Evolutionary conservation across 192 early-diverging fungal genomes (phyloP), one percentile per base, ranked within the genome.

Genomic region (Mortierella alpina): DNA sequence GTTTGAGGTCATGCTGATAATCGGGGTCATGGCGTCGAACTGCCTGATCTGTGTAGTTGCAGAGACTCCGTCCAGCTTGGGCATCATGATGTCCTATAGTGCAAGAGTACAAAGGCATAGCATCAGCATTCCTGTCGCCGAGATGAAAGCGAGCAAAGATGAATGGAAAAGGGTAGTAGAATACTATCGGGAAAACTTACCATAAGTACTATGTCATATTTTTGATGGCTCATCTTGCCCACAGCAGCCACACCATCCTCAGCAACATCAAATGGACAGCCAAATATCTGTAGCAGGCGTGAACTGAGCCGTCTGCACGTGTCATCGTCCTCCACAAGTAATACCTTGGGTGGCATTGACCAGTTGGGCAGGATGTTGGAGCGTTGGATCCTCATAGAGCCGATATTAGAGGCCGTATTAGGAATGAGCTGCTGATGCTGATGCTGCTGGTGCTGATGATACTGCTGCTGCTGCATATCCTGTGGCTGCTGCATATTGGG

Each of bases 171-270:
- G 48, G 23, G 54, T 42, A 59, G 17, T 13, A 70, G 39, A 22
- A 51, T 7, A 10, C 12, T n/a, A 44, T 18, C 7, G 50, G 18
- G 15, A 14, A 6, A 39, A 14, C 55, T 70, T 84, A 88, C 87
- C 92, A 93, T 92, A 9, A 93, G 74, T 17, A 94, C 87, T 44
- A 94, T 70, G 59, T 94, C 93, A 57, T 93, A 94, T 71, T 89
- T 92, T 58, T 84, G 84, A 7, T 84, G 45, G 42, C 83, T 83
- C 73, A 88, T 83, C 63, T 92, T 90, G 4, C 83, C 84, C 13
- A 94, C 77, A 14, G 92, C 93, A 39, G 89, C 88, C 6, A 90
- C 63, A 2, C 93, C 93, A 82, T 93, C 92, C 14, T 83, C 79
- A 9, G 90, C 93, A 7, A 91, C 74, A 76, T 93, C 92, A 75